Conservation (phyloP, 495 filamentous ascomycete genomes). For the Neurospora cerealis region DNA sequence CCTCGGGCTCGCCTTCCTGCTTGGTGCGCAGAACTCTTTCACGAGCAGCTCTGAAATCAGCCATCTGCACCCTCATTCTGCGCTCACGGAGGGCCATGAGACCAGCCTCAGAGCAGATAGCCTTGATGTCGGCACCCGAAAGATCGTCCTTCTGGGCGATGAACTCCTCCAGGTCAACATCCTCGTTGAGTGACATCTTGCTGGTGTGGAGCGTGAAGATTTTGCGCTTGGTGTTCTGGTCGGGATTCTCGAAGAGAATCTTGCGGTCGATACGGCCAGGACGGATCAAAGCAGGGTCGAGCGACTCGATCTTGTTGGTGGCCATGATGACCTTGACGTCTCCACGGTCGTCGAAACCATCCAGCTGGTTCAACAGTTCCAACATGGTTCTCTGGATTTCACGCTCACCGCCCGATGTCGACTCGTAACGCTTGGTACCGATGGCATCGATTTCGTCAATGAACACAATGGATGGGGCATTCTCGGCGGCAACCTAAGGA, state of each 20-base stretch:
- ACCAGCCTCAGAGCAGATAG: slow-evolving; percentile 95
- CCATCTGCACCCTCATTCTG: slow-evolving; percentile 98
- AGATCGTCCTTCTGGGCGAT: slow-evolving; percentile 98
- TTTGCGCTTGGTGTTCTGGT: slow-evolving; percentile 99
- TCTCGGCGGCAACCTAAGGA: slow-evolving; percentile 74
- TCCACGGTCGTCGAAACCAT: slow-evolving; percentile 97
- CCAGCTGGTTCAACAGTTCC: slow-evolving; percentile 95
- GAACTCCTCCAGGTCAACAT: slow-evolving; percentile 97
- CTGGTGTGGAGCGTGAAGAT: slow-evolving; percentile 99
- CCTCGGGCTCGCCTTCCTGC: slow-evolving; percentile 96
- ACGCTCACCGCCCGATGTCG: slow-evolving; percentile 90
- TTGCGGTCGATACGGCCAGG: slow-evolving; percentile 98
- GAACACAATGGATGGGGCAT: slow-evolving; percentile 95
- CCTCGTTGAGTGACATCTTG: slow-evolving; percentile 93
- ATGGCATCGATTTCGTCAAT: slow-evolving; percentile 99
- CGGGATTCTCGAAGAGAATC: slow-evolving; percentile 98
- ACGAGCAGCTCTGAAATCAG: slow-evolving; percentile 85
- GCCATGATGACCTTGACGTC: slow-evolving; percentile 99
- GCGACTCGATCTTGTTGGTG: slow-evolving; percentile 98
- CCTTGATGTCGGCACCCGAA: slow-evolving; percentile 95
- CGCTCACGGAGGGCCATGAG: slow-evolving; percentile 91
- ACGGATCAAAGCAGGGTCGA: slow-evolving; percentile 93
- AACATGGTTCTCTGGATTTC: slow-evolving; percentile 99
- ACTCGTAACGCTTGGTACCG: slow-evolving; percentile 97
- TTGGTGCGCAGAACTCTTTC: slow-evolving; percentile 98